Evolutionary conservation across 306 rosid genomes (phyloP).

Genomic region (Vigna reflexopilosa): DNA sequence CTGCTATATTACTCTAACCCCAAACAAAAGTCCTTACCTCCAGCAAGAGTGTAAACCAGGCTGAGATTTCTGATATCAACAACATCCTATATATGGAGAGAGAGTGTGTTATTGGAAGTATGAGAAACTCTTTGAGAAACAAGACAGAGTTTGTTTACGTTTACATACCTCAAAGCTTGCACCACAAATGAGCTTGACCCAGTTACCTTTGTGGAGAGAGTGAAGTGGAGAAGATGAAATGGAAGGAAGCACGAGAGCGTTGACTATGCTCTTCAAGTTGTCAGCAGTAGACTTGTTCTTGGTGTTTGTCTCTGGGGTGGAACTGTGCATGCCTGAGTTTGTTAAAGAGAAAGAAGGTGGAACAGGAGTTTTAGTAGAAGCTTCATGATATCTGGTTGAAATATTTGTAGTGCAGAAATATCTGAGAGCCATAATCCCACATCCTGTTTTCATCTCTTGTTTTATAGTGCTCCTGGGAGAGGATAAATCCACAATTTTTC

Average conservation of each 20-base stretch:
- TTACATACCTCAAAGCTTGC: conserved; percentile 78
- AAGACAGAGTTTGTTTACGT: background rate
- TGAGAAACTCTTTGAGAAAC: background rate
- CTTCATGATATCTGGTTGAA: conserved; percentile 34
- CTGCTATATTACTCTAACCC: background rate
- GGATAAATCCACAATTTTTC: background rate
- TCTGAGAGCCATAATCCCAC: conserved; percentile 53
- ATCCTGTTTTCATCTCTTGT: background rate
- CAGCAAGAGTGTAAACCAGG: conserved; percentile 94
- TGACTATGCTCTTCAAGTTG: conserved; percentile 39
- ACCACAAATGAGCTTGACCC: conserved; percentile 64
- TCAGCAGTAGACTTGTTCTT: conserved; percentile 16
- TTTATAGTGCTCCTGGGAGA: background rate
- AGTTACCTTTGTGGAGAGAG: conserved; percentile 53
- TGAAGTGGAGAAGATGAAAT: conserved; percentile 59
- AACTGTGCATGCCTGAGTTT: background rate
- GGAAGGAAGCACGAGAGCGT: conserved; percentile 40
- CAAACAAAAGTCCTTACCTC: conserved; percentile 56
- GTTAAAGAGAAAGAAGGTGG: conserved; percentile 17
- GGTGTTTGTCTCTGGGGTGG: background rate
- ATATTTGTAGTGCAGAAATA: conserved; percentile 44
- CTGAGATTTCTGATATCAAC: conserved; percentile 89
- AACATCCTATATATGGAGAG: conserved; percentile 61
- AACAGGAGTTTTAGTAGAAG: conserved; percentile 29
- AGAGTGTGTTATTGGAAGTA: background rate